Evolutionary conservation across 202 grass and related monocot species (phyloP), one percentile per base, ranked within the genome.

Genomic region (Carex arenaria): DNA sequence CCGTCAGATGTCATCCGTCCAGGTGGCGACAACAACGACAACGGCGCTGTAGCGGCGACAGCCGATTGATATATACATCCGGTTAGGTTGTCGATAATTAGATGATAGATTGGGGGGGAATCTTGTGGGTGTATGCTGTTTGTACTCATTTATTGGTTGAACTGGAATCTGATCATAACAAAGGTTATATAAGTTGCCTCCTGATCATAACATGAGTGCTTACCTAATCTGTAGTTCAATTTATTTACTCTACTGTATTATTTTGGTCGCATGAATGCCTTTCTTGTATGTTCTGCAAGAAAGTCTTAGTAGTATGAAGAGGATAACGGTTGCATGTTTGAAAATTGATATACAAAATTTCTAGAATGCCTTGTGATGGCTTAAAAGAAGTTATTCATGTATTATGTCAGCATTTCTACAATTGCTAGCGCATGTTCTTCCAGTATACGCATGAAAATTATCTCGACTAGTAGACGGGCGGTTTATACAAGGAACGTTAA

Each of bases 11-110:
- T 2, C 10, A 30, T 83, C 31, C 74, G 12, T 63, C 82, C 53
- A 12, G 90, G 85, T 57, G 56, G 84, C 17, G 90, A 80, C 57
- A 74, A 64, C 51, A 83, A 36, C 79, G 92, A 53, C 79, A 94
- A 85, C 78, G 84, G 52, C 10, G n/a, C 71, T 0, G 89, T 85
- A 10, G 87, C 86, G 76, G 89, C 92, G 59, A 81, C 85, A 20
- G 82, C 92, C 2, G 84, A 84, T 6, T 94, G 85, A 94, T 86
- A 49, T 6, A 19, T 26, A 8, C n/a, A 54, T 60, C 34, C 36
- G 15, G 2, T 9, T 57, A 19, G 73, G 53, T 34, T 78, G 53
- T 3, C 7, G 9, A 59, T 31, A 54, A 36, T 38, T 78, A 78
- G 73, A 17, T 78, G 53, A 89, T 45, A 90, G 87, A 84, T 90